Conservation (phyloP, 179 eudicot genomes). For the Spergularia azorica region DNA sequence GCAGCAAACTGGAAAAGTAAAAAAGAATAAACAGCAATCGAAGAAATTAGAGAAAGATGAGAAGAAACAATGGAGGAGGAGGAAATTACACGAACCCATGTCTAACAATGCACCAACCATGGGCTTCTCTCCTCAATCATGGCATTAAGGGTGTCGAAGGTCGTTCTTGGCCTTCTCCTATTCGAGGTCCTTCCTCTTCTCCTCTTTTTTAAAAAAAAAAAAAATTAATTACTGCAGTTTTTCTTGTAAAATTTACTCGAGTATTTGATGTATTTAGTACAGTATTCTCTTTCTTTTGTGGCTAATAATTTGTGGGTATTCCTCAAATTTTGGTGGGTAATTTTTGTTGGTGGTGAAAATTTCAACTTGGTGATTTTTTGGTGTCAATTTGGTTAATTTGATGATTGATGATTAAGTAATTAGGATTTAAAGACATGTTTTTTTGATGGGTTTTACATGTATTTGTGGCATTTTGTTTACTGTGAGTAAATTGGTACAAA, state of each 20-base stretch:
- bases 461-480: neutral
- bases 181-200: slow-evolving; percentile 47
- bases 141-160: slow-evolving; percentile 96
- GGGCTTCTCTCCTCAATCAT: slow-evolving; percentile 91
- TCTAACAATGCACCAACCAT: slow-evolving; percentile 95
- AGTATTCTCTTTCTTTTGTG: neutral
- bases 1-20: neutral
- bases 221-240: no score
- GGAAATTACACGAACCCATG: slow-evolving; percentile 74
- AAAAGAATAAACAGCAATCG: neutral
- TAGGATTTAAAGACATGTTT: neutral
- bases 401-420: neutral
- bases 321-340: slow-evolving; percentile 11
- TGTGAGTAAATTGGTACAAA: neutral
- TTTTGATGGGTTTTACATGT: neutral
- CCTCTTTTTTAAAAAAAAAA: no score
- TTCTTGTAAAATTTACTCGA: no score
- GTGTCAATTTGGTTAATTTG: slow-evolving; percentile 25
- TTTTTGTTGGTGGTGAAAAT: neutral
- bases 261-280: no score
- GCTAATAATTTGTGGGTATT: neutral
- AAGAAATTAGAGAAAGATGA: slow-evolving; percentile 13
- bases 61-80: slow-evolving; percentile 40
- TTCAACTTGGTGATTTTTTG: slow-evolving; percentile 23
- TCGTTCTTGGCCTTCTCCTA: slow-evolving; percentile 95